phyloP scores from a whole-genome alignment of 2,329 filamentous ascomycete genomes.

The Colletotrichum truncatum region DNA sequence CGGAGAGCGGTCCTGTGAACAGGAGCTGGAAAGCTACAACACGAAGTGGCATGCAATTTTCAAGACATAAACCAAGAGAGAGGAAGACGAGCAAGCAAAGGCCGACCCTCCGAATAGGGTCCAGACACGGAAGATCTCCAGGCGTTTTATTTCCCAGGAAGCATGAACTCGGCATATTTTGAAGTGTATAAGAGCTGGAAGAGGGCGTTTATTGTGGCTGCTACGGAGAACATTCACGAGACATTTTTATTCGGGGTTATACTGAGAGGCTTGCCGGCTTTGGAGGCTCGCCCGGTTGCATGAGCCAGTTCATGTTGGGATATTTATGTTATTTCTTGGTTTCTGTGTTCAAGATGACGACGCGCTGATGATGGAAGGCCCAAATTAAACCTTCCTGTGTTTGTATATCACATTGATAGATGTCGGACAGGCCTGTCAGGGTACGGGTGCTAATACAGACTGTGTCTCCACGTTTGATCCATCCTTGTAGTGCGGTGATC shows the following conservation, averaged over 20 bases:
- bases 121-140: conserved; percentile 2
- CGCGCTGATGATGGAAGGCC: background rate
- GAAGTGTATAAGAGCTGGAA: conserved; percentile 20
- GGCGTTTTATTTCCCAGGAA: conserved; percentile 22
- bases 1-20: conserved; percentile 71
- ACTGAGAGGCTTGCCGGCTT: background rate
- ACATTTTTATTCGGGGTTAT: conserved; percentile 5
- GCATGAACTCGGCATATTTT: conserved; percentile 19
- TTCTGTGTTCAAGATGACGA: conserved; percentile 7
- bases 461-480: background rate
- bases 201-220: conserved; percentile 29
- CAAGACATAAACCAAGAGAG: conserved; percentile 50
- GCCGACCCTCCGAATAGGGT: background rate
- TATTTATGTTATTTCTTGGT: conserved; percentile 4
- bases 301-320: conserved; percentile 7
- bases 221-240: conserved; percentile 3
- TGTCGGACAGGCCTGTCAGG: background rate
- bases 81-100: background rate
- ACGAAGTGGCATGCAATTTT: conserved; percentile 57
- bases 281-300: conserved; percentile 5
- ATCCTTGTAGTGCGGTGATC: background rate
- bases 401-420: conserved; percentile 20
- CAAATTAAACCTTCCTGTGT: background rate
- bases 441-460: conserved; percentile 13
- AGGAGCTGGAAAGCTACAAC: conserved; percentile 68